These are phyloP conservation scores for Spinacia oleracea DNA, from an alignment of 179 eudicot genomes.

Conservation along the genomic window DNA sequence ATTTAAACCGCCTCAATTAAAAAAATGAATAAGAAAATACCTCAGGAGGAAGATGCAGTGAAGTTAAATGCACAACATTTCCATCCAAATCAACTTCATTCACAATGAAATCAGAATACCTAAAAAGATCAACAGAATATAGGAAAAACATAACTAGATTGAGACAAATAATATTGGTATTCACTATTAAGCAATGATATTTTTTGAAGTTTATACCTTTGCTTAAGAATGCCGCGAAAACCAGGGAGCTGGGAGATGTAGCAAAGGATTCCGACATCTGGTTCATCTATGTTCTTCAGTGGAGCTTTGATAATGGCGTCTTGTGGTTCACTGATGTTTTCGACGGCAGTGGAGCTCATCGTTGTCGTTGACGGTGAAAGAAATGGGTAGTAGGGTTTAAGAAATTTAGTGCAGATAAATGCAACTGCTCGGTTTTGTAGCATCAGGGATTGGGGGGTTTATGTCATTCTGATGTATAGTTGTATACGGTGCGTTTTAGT, in stretches of 20 bases:
- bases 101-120: slow-evolving; percentile 96
- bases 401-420: slow-evolving; percentile 24
- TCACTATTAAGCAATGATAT: no score
- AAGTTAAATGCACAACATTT: slow-evolving; percentile 80
- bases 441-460: slow-evolving; percentile 1
- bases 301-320: slow-evolving; percentile 3
- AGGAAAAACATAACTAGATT: neutral
- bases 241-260: slow-evolving; percentile 90
- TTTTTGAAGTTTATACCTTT: slow-evolving; percentile 46
- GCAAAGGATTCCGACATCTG: slow-evolving; percentile 80
- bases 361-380: slow-evolving; percentile 7
- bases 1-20: neutral
- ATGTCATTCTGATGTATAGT: neutral
- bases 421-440: slow-evolving; percentile 25
- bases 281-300: slow-evolving; percentile 50
- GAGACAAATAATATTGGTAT: neutral
- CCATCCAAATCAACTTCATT: slow-evolving; percentile 95
- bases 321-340: neutral
- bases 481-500: neutral
- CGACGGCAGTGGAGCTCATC: slow-evolving; percentile 25
- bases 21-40: slow-evolving; percentile 28
- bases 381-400: slow-evolving; percentile 39
- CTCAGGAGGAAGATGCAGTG: slow-evolving; percentile 66
- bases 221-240: slow-evolving; percentile 88
- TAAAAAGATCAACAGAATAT: slow-evolving; percentile 4